These are phyloP conservation scores for Ambrosia artemisiifolia DNA, from an alignment of 129 eudicot genomes.

Conservation along the genomic window DNA sequence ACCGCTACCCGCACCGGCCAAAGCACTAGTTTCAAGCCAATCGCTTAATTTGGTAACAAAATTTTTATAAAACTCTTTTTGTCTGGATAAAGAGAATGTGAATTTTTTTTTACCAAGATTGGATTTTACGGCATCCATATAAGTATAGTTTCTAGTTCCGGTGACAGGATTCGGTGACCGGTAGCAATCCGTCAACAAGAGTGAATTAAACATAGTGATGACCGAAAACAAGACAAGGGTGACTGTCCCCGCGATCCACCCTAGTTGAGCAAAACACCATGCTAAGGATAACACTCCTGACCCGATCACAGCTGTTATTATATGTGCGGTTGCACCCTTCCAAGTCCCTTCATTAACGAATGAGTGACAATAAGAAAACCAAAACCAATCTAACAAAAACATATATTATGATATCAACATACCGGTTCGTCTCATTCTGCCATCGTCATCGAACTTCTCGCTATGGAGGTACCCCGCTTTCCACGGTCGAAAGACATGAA, in stretches of 20 bases:
- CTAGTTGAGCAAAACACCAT: conserved; percentile 74
- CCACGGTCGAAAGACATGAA: conserved; percentile 3
- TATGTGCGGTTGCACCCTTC: conserved; percentile 63
- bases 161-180: conserved; percentile 42
- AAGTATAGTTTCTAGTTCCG: conserved; percentile 58
- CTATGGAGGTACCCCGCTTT: conserved; percentile 19
- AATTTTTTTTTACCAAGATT: no score
- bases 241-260: conserved; percentile 65
- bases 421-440: conserved; percentile 16
- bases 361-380: background rate
- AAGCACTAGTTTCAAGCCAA: background rate
- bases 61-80: background rate
- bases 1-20: background rate
- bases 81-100: background rate
- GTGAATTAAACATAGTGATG: conserved; percentile 53
- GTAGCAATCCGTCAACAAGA: conserved; percentile 59
- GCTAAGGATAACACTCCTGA: conserved; percentile 82
- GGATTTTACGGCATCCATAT: conserved; percentile 55
- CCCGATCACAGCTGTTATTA: conserved; percentile 73
- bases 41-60: background rate
- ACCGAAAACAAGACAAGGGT: conserved; percentile 43
- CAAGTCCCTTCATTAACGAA: conserved; percentile 39
- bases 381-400: background rate
- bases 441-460: conserved; percentile 26
- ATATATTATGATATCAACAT: background rate